Base-by-base conservation (phyloP, 202 grass and related monocot genomes). In the Bolboschoenoplectus hybrid region DNA sequence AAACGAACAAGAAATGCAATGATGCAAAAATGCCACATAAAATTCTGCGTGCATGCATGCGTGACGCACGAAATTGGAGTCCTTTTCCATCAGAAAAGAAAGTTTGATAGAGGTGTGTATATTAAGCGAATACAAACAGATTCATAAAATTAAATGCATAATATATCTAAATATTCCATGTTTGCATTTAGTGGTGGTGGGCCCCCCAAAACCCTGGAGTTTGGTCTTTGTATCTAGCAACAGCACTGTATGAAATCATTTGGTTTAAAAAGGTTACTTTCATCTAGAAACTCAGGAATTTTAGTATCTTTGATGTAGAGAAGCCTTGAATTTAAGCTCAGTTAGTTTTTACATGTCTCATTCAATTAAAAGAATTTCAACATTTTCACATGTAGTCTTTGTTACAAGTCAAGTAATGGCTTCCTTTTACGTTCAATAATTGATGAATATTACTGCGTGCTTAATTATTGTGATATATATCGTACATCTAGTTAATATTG, bases 1-100 rank as follows among this genome's bases (percentile, higher is more conserved):
- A 84, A 84, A 84, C 6, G 36, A 26, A 84, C 64, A 84, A 84
- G 81, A 46, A 51, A 55, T 68, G 10, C 12, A 70, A 36, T 26
- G 26, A 26, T 26, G 26, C 26, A 17, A 0, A 51, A 38, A 40
- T n/a, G 43, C 34, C 81, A 84, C 47, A 84, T 14, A 38, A 84
- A 56, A 40, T 66, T 26, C 46, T 55, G 49, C 64, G 14, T 84
- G 64, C 82, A 57, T 84, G 82, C 82, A 84, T 84, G 64, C 63
- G 64, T 84, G 82, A 84, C 46, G 82, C 47, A 84, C 57, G 20
- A 84, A 40, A 60, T 41, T 32, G 12, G 6, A 14, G 75, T 79
- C 75, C 51, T 58, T 79, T 58, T 79, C 75, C 41, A 10, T 9
- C 50, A 56, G 39, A 79, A 40, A 41, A 17, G 12, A 38, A 20